These are phyloP conservation scores for Botrytis porri DNA, from an alignment of 2,329 filamentous ascomycete species.

Conservation along the genomic window DNA sequence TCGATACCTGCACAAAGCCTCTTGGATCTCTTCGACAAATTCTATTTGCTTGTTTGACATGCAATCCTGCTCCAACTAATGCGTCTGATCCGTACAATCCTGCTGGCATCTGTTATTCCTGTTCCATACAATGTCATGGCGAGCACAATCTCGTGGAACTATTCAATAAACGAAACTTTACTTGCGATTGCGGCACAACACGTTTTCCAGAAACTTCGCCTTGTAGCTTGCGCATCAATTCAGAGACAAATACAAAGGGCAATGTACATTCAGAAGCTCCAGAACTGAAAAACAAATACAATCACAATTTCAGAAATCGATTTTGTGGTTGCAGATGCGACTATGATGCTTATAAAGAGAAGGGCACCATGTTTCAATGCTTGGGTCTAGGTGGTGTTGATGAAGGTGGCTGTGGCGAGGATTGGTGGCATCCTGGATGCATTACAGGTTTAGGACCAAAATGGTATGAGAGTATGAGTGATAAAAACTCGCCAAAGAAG, in stretches of 20 bases:
- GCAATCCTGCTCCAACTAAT: constrained; percentile 73
- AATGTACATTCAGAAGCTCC: constrained; percentile 73
- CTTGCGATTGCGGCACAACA: constrained; percentile 92
- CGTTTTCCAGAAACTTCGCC: constrained; percentile 64
- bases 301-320: constrained; percentile 88
- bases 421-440: constrained; percentile 97
- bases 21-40: constrained; percentile 84
- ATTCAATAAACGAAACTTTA: constrained; percentile 92
- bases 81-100: constrained; percentile 61
- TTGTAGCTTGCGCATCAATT: constrained; percentile 73
- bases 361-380: constrained; percentile 98
- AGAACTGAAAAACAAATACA: constrained; percentile 76
- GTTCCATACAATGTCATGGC: constrained; percentile 93
- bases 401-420: constrained; percentile 87
- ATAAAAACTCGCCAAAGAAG: constrained; percentile 37
- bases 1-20: constrained; percentile 88
- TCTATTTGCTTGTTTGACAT: constrained; percentile 90
- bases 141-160: constrained; percentile 94
- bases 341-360: constrained; percentile 85
- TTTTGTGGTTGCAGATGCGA: constrained; percentile 89
- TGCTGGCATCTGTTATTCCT: constrained; percentile 92
- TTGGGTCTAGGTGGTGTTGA: constrained; percentile 77
- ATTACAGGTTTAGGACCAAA: constrained; percentile 75
- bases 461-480: constrained; percentile 59
- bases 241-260: constrained; percentile 71